Conservation (phyloP, 371 early-diverging fungal species). For the Mucor irregularis region DNA sequence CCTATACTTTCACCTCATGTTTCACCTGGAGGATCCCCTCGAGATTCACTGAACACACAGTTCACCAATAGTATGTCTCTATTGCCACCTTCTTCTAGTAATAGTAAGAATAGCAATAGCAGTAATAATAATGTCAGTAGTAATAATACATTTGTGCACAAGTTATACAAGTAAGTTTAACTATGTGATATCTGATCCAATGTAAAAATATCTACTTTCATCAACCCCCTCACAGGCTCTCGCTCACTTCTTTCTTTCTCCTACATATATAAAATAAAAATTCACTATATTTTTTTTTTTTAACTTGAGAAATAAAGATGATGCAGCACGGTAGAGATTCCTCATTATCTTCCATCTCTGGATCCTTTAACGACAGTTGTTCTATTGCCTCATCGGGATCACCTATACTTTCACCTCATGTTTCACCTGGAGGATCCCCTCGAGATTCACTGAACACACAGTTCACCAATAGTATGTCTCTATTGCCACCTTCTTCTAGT, state of each 20-base stretch:
- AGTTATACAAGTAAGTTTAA: conserved; percentile 40
- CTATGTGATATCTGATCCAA: too few relatives aligned
- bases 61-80: conserved; percentile 16
- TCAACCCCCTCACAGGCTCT: too few relatives aligned
- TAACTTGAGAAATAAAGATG: neutral
- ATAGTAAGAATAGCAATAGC: too few relatives aligned
- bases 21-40: conserved; percentile 28
- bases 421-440: conserved; percentile 29
- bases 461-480: conserved; percentile 12
- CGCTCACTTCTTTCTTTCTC: conserved; percentile 4
- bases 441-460: conserved; percentile 18
- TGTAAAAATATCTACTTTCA: too few relatives aligned
- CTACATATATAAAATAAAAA: neutral
- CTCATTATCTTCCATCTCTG: conserved; percentile 23
- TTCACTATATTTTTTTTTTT: neutral
- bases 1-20: conserved; percentile 28
- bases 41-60: conserved; percentile 18
- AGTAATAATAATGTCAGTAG: neutral
- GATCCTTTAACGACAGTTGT: conserved; percentile 21
- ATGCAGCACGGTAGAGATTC: conserved; percentile 20
- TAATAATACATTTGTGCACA: conserved; percentile 41
- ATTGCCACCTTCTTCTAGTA: conserved; percentile 22
- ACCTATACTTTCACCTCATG: conserved; percentile 26
- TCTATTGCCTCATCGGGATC: conserved; percentile 21
- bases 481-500: conserved; percentile 15